These are phyloP conservation scores for Psilocybe subaeruginosa DNA, from an alignment of 768 basidiomycete genomes.

Conservation along the genomic window DNA sequence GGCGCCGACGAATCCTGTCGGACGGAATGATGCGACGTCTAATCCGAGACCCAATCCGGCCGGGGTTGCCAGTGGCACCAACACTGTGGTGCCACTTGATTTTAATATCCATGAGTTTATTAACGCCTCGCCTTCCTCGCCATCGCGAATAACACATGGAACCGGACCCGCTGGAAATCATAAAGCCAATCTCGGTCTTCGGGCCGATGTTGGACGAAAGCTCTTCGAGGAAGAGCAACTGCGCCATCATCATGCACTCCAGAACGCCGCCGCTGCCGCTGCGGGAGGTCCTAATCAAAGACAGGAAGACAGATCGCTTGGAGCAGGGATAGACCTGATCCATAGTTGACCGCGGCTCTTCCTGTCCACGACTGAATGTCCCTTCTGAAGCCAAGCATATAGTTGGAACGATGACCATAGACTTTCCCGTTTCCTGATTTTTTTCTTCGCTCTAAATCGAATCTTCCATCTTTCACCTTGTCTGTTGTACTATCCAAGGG, in stretches of 20 bases:
- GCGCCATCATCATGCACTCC: constrained; percentile 39
- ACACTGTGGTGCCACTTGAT: constrained; percentile 33
- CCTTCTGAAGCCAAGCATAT: constrained; percentile 4
- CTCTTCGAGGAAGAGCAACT: constrained; percentile 74
- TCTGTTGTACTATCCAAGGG: constrained; percentile 45
- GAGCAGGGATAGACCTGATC: constrained; percentile 48
- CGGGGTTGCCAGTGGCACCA: constrained; percentile 19
- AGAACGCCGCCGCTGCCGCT: constrained; percentile 22
- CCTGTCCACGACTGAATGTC: not conserved
- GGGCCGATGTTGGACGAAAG: constrained; percentile 67
- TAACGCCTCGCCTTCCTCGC: constrained; percentile 72
- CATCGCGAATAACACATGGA: constrained; percentile 38
- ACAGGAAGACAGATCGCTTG: constrained; percentile 35
- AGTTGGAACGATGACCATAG: constrained; percentile 16
- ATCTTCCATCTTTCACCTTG: constrained; percentile 2
- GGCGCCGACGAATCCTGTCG: constrained; percentile 24
- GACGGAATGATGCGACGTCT: constrained; percentile 23
- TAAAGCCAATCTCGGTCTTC: constrained; percentile 50
- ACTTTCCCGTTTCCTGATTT: constrained; percentile 9
- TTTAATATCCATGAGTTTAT: constrained; percentile 77
- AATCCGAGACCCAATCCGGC: constrained; percentile 39
- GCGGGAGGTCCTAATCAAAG: constrained; percentile 23
- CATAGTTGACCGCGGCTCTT: constrained; percentile 31
- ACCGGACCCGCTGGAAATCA: constrained; percentile 25
- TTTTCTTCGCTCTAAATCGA: not conserved